These are phyloP conservation scores for Rhizopus sp. DNA, from an alignment of 371 early-diverging fungal species.

Conservation along the genomic window DNA sequence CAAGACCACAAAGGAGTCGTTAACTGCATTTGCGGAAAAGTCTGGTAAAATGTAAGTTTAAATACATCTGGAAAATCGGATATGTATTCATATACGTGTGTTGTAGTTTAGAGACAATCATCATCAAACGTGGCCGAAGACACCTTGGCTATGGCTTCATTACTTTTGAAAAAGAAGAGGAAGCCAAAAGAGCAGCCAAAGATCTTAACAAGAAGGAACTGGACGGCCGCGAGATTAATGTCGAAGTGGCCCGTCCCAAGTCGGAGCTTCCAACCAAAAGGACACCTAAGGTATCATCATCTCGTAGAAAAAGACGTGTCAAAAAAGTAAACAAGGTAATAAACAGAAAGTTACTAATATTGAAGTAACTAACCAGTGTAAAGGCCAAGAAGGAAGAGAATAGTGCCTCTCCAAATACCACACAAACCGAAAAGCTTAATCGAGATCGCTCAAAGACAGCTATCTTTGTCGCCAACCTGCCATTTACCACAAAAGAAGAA, in stretches of 20 bases:
- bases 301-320: background rate
- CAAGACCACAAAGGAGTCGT: constrained; percentile 75
- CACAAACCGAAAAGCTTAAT: background rate
- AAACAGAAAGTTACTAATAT: constrained; percentile 13
- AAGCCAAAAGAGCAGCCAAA: constrained; percentile 74
- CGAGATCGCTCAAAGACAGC: constrained; percentile 72
- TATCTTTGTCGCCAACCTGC: constrained; percentile 91
- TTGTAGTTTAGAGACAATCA: constrained; percentile 57
- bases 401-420: too few species aligned
- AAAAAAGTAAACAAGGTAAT: background rate
- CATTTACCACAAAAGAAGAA: constrained; percentile 81
- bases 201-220: constrained; percentile 72
- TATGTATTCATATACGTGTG: background rate
- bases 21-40: constrained; percentile 73
- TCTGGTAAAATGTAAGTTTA: constrained; percentile 76
- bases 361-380: constrained; percentile 5
- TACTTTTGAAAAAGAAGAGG: constrained; percentile 72
- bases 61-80: background rate
- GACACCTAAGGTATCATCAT: background rate
- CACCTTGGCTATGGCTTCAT: constrained; percentile 94
- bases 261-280: background rate
- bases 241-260: constrained; percentile 81
- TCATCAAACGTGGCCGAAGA: constrained; percentile 76
- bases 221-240: constrained; percentile 83
- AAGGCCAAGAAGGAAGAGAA: background rate